A percentile compares a stretch with the other conserved stretches of the same genome.
Conservation (phyloP, 495 filamentous ascomycete species). For the Talaromyces ruber region DNA sequence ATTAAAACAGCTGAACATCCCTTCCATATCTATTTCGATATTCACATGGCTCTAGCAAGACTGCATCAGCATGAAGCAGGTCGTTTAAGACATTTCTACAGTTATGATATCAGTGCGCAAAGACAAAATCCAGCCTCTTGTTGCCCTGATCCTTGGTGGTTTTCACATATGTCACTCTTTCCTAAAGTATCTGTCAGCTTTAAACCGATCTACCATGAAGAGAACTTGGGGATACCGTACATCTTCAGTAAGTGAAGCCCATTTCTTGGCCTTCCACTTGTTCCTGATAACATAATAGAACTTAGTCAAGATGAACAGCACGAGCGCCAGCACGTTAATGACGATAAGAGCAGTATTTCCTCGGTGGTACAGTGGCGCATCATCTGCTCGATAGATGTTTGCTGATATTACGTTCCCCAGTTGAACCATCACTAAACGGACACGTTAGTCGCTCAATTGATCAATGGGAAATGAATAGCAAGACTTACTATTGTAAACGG, state of each 20-base stretch:
- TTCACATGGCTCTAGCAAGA: too few relatives aligned
- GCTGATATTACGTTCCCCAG: slow-evolving; percentile 39
- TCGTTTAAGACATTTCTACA: too few relatives aligned
- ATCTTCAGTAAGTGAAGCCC: slow-evolving; percentile 24
- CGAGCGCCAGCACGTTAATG: slow-evolving; percentile 30
- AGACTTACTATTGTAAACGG: slow-evolving; percentile 13
- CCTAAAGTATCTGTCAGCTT: background rate
- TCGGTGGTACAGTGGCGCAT: slow-evolving; percentile 38
- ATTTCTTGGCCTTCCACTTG: slow-evolving; percentile 17
- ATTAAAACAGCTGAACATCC: too few relatives aligned
- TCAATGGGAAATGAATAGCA: slow-evolving; percentile 1
- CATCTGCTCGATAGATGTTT: slow-evolving; percentile 50
- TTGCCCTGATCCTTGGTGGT: background rate
- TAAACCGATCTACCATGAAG: too few relatives aligned
- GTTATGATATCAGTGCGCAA: slow-evolving; percentile 18
- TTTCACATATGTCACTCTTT: background rate
- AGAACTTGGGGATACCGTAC: slow-evolving; percentile 2
- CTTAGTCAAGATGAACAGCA: slow-evolving; percentile 22
- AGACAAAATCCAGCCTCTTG: slow-evolving; percentile 14
- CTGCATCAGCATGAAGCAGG: too few relatives aligned
- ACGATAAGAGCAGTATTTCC: slow-evolving; percentile 43
- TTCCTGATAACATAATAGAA: slow-evolving; percentile 28
- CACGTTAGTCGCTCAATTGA: background rate
- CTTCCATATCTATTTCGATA: too few relatives aligned
- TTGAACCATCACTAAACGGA: slow-evolving; percentile 27